Conservation (phyloP, 2,329 filamentous ascomycete species). For the Fusarium sp. region DNA sequence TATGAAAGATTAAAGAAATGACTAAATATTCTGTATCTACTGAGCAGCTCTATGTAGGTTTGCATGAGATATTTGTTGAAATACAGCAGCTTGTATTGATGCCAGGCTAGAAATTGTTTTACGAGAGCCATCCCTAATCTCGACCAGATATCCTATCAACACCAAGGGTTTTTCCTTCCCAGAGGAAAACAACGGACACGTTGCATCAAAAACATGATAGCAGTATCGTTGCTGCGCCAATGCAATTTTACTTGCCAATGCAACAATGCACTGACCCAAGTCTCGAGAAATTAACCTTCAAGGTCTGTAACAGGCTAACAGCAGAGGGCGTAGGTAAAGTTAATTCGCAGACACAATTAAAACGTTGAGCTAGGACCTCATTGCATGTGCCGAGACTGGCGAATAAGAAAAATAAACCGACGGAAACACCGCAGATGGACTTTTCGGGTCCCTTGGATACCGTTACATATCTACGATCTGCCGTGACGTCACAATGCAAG, state of each 20-base stretch:
- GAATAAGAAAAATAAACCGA: not conserved
- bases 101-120: too few species aligned
- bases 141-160: too few species aligned
- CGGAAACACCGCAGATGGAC: not conserved
- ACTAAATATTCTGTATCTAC: too few species aligned
- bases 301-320: too few species aligned
- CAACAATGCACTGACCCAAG: not conserved
- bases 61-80: rapidly evolving
- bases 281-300: not conserved
- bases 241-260: not conserved
- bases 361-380: not conserved
- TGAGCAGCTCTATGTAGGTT: too few species aligned
- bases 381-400: not conserved
- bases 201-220: rapidly evolving
- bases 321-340: not conserved
- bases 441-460: not conserved
- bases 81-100: rapidly evolving
- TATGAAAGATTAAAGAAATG: rapidly evolving
- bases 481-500: not conserved
- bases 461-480: not conserved
- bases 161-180: too few species aligned
- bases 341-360: not conserved
- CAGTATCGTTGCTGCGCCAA: not conserved
- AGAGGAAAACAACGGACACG: too few species aligned
- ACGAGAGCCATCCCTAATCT: too few species aligned